Conservation (phyloP, 2,329 filamentous ascomycete genomes). For the Aplosporella prunicola region DNA sequence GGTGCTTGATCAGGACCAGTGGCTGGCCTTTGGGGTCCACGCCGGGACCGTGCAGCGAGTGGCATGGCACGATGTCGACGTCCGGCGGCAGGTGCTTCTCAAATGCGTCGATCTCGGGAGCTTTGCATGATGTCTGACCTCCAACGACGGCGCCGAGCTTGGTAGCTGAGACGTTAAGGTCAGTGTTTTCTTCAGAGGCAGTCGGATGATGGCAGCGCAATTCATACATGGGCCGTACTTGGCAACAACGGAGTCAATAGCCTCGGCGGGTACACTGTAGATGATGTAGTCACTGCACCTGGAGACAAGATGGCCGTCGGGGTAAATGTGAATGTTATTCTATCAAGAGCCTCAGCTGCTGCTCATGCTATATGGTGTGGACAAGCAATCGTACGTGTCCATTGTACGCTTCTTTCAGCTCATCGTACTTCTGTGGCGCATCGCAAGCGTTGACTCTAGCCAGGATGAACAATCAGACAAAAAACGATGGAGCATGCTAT, state of each 20-base stretch:
- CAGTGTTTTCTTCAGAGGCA: no score
- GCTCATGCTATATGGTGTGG: constrained; percentile 29
- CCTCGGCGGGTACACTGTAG: constrained; percentile 93
- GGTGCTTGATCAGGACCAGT: constrained; percentile 85
- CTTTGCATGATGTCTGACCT: constrained; percentile 96
- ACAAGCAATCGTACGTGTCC: constrained; percentile 64
- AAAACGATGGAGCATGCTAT: not conserved
- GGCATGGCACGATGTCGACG: constrained; percentile 88
- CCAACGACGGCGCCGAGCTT: constrained; percentile 93
- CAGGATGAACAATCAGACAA: constrained; percentile 19
- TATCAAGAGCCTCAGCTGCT: constrained; percentile 44
- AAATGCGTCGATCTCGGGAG: constrained; percentile 88
- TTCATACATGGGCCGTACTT: constrained; percentile 83
- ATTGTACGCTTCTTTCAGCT: constrained; percentile 69
- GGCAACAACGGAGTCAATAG: constrained; percentile 78
- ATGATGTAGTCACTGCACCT: constrained; percentile 97
- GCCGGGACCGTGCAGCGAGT: constrained; percentile 88
- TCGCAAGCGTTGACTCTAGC: constrained; percentile 90
- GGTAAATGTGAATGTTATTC: constrained; percentile 74
- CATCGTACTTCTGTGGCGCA: constrained; percentile 77
- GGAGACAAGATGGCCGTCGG: constrained; percentile 92
- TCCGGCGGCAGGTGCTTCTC: constrained; percentile 79
- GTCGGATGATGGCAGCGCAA: constrained; percentile 14
- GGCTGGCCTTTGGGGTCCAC: constrained; percentile 85
- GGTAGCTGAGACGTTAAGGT: constrained; percentile 72